These are phyloP conservation scores for Ustilago esculenta DNA, from an alignment of 1,284 basidiomycete genomes.

Conservation along the genomic window DNA sequence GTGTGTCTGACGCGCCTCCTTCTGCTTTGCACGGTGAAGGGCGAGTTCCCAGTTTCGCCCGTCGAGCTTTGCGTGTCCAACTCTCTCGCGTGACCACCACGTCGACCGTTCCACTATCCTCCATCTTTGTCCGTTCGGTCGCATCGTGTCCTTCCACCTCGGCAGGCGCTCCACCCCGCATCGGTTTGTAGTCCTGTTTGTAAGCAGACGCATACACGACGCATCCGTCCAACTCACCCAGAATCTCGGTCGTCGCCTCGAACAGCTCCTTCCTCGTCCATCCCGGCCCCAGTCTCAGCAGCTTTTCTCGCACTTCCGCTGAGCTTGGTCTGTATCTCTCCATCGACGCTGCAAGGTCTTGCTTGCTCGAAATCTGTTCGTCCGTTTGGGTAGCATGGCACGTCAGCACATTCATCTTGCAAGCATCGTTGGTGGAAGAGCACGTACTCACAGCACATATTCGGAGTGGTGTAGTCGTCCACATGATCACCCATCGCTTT, in stretches of 20 bases:
- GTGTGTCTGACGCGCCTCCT: not conserved
- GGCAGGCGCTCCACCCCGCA: too few species aligned
- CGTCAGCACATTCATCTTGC: not conserved
- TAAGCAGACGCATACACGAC: conserved; percentile 1
- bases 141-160: too few species aligned
- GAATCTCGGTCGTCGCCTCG: not conserved
- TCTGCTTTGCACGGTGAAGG: not conserved
- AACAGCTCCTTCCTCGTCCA: conserved; percentile 23
- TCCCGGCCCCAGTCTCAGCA: conserved; percentile 7
- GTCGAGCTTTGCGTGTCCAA: conserved; percentile 30
- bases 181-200: too few species aligned
- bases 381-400: too few species aligned
- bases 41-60: conserved; percentile 17
- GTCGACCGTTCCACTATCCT: conserved; percentile 3
- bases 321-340: not conserved
- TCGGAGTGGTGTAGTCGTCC: conserved; percentile 69
- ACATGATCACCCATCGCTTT: conserved; percentile 85
- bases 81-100: conserved; percentile 13
- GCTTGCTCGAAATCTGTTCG: conserved; percentile 2
- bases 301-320: conserved; percentile 2
- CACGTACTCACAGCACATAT: conserved; percentile 18
- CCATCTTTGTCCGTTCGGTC: not conserved
- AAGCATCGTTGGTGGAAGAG: too few species aligned
- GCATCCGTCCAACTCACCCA: conserved; percentile 23
- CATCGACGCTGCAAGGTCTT: conserved; percentile 1